phyloP scores from a whole-genome alignment of 2,329 filamentous ascomycete genomes.

The Xylaria sp. region DNA sequence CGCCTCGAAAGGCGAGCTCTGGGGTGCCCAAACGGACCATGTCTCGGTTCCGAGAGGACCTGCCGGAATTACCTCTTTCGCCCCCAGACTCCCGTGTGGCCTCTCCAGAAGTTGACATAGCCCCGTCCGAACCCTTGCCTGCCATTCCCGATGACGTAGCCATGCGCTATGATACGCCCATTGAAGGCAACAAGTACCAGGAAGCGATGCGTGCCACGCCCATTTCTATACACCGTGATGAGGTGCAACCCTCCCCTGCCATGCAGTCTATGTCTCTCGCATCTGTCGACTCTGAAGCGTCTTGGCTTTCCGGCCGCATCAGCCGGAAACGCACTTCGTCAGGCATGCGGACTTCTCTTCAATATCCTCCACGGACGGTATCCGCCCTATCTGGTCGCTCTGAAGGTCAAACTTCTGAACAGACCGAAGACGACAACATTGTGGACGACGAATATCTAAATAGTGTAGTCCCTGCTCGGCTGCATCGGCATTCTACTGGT shows the following conservation, averaged over 20 bases:
- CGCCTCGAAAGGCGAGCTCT: constrained; percentile 52
- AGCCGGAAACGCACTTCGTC: constrained; percentile 60
- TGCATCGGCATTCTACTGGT: constrained; percentile 58
- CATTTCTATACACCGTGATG: constrained; percentile 57
- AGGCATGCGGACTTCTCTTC: constrained; percentile 55
- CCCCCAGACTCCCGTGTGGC: constrained; percentile 84
- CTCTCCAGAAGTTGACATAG: constrained; percentile 73
- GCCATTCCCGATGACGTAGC: constrained; percentile 49
- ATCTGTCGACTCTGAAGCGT: constrained; percentile 94
- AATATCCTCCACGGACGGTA: constrained; percentile 58
- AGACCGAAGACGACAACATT: constrained; percentile 71
- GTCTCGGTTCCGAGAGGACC: constrained; percentile 91
- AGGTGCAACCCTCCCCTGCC: constrained; percentile 63
- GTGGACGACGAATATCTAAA: constrained; percentile 81
- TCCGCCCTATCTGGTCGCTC: constrained; percentile 67
- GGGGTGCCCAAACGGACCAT: constrained; percentile 79
- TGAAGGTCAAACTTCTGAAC: constrained; percentile 52
- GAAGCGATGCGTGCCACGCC: constrained; percentile 58
- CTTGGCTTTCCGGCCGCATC: constrained; percentile 87
- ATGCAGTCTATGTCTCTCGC: constrained; percentile 85
- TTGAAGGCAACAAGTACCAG: constrained; percentile 54
- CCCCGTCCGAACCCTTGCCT: constrained; percentile 49
- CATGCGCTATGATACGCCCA: constrained; percentile 60
- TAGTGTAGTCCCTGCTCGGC: constrained; percentile 55
- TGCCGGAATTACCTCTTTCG: constrained; percentile 87